Base-by-base conservation (phyloP, 768 basidiomycete species). In the Cystoderma amianthinum region DNA sequence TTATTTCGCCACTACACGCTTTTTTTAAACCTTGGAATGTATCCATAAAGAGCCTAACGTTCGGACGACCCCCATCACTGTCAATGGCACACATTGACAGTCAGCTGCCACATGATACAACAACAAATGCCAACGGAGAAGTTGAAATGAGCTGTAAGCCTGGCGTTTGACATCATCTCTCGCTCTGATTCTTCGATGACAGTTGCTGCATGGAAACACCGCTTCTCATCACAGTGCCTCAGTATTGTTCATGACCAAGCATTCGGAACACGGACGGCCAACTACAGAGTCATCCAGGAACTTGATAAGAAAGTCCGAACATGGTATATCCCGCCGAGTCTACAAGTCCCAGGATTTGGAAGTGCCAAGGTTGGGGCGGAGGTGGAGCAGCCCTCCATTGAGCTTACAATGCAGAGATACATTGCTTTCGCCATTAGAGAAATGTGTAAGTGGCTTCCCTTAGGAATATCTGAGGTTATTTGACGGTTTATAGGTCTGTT, bases 161-260 rank as follows among this genome's bases (percentile, higher is more conserved):
- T n/a, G n/a, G 11, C 21, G 15, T 10, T 12, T 11, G 11, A n/a
- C 20, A 38, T 20, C 37, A 18, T 38, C 37, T 10, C 32, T 40
- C 40, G 39, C 41, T 17, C 38, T 32, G 12, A 44, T 23, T 42
- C 10, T 44, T 23, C 16, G 28, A 43, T 48, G 16, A 16, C 42
- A 84, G 82, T 78, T 49, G 64, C 67, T 36, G 74, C 75, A 2
- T 85, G 83, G 82, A 85, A 85, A 55, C 81, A 84, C 52, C 67
- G 72, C 15, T 84, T 80, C 47, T 60, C 72, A 3, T 71, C 74
- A 2, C 71, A 80, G 50, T 84, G 82, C 49, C 62, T 81, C 39
- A 76, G 72, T 42, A 57, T 76, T 11, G 76, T 85, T 3, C 78
- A 82, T 45, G 82, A 85, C 46, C 73, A 79, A 50, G 80, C 76